phyloP scores from a whole-genome alignment of 148 eudicot genomes.

The Euryodendron excelsum region DNA sequence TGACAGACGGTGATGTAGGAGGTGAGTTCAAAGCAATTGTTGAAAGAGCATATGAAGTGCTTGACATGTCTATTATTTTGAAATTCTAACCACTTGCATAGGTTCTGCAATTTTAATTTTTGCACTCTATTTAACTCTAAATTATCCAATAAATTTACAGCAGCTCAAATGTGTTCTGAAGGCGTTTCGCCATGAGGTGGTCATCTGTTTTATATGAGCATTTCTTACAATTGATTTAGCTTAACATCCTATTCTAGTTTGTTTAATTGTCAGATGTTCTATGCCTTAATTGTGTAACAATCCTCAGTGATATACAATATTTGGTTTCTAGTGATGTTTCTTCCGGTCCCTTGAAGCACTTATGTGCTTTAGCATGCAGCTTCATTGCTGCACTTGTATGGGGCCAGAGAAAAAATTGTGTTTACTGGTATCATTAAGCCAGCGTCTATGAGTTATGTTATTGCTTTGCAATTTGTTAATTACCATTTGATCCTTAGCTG shows the following conservation, averaged over 20 bases:
- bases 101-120: not conserved
- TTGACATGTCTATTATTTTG: not conserved
- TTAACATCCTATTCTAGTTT: not conserved
- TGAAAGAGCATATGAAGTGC: not conserved
- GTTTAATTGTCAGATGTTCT: not conserved
- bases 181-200: not conserved
- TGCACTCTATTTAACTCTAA: not conserved
- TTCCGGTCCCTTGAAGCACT: not conserved
- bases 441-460: not conserved
- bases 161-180: too few species aligned
- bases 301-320: not conserved
- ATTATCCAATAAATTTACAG: too few species aligned
- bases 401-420: not conserved
- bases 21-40: constrained; percentile 56
- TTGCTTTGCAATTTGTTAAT: not conserved
- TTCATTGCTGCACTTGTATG: not conserved
- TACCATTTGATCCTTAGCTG: not conserved
- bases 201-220: not conserved
- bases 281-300: not conserved
- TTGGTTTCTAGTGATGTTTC: not conserved
- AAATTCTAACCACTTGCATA: not conserved
- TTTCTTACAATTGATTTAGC: not conserved
- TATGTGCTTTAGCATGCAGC: not conserved
- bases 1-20: constrained; percentile 92
- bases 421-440: not conserved